A percentile compares a stretch with the other conserved stretches of the same genome.
These are phyloP conservation scores for Corylus americana DNA, from an alignment of 306 rosid species.

Conservation along the genomic window DNA sequence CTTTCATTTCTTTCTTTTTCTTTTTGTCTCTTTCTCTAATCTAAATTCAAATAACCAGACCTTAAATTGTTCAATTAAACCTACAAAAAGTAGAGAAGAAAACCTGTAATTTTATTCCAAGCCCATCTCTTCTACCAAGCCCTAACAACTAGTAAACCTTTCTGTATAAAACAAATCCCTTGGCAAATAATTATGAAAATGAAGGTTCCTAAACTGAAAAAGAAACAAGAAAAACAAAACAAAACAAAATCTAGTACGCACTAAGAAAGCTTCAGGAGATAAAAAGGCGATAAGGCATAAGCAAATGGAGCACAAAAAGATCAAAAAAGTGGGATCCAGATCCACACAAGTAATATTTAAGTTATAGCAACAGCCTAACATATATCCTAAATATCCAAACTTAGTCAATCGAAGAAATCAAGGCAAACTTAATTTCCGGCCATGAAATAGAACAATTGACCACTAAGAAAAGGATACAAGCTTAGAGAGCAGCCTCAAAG, in stretches of 20 bases:
- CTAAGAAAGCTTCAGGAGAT: background rate
- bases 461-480: constrained; percentile 72
- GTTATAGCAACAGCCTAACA: constrained; percentile 25
- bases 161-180: background rate
- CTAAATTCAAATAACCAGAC: background rate
- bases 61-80: background rate
- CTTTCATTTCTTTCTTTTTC: background rate
- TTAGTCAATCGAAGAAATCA: constrained; percentile 18
- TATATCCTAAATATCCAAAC: constrained; percentile 6
- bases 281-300: background rate
- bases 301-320: constrained; percentile 20
- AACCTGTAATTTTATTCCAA: background rate
- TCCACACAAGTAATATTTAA: background rate
- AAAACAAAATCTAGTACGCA: background rate
- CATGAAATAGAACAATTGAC: constrained; percentile 21
- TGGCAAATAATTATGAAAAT: background rate
- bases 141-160: background rate
- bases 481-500: constrained; percentile 89
- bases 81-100: background rate
- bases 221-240: background rate
- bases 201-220: background rate
- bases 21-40: background rate
- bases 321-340: background rate
- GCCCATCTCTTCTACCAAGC: too few species aligned
- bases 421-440: constrained; percentile 7